Evolutionary conservation across 352 stramenopile species (phyloP), one percentile per base, ranked within the genome.

Genomic region (Phytophthora sansomeana): DNA sequence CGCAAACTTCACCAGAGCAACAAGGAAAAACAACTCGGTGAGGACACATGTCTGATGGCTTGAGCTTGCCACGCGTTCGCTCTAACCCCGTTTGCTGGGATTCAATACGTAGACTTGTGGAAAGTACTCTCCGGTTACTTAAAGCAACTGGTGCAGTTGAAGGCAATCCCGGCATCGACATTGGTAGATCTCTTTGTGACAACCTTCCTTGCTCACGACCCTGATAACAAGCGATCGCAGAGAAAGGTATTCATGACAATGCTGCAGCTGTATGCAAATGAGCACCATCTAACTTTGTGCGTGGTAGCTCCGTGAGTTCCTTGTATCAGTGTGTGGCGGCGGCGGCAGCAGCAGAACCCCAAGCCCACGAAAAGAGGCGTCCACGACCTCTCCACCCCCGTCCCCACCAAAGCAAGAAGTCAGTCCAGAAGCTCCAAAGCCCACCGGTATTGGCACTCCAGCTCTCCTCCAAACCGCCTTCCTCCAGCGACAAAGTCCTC

Each of bases 21-120:
- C 30, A 91, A 91, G 57, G 77, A 89, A 43, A 92, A 87, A 48
- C 81, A 92, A 63, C 61, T 81, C 1, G 84, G 84, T 92, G 42
- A 32, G 54, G 42, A 28, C n/a, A 16, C 4, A 47, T 6, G 0
- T 24, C 35, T 17, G 24, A 26, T 13, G 16, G 13, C 10, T 24
- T 42, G 14, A 26, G 5, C 13, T 46, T 52, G 32, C 6, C 39
- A 17, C 5, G 16, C 24, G 39, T 6, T 28, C 11, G 13, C 46
- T 56, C 19, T 63, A 30, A 57, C 38, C 5, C 9, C 39, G 41
- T n/a, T 9, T 61, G 11, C 16, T 46, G 7, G 13, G 21, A 43
- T 26, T 26, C 17, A 44, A 38, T 46, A 29, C 35, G 10, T 44
- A 95, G 83, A 95, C 14, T 68, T 90, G 36, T 93, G 84, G 84